A percentile compares a stretch with the other conserved stretches of the same genome.
Evolutionary conservation across 441 rosid species (phyloP).

Genomic region (Oxalis stricta): DNA sequence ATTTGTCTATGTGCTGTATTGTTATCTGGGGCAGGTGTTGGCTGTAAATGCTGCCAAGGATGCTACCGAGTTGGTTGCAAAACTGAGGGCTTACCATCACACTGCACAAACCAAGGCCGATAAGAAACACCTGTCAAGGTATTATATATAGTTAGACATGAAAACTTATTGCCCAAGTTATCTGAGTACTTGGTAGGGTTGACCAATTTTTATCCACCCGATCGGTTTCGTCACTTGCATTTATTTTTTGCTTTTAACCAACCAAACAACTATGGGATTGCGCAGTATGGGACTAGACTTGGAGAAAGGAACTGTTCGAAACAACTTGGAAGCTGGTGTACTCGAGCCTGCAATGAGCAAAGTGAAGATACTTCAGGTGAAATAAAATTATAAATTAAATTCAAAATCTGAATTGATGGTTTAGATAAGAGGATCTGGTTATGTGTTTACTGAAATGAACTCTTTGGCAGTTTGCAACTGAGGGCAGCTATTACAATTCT

Average conservation of each 20-base stretch:
- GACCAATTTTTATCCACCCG: too few relatives aligned
- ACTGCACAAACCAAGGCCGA: slow-evolving; percentile 95
- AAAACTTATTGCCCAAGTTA: too few relatives aligned
- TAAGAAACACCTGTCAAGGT: slow-evolving; percentile 87
- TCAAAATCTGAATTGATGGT: neutral
- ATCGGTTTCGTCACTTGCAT: too few relatives aligned
- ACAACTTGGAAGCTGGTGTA: slow-evolving; percentile 94
- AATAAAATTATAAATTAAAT: neutral
- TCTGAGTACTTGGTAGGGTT: too few relatives aligned
- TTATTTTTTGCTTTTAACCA: too few relatives aligned
- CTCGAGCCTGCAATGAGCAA: slow-evolving; percentile 99
- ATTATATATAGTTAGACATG: too few relatives aligned
- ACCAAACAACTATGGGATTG: neutral
- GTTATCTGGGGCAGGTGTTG: slow-evolving; percentile 49
- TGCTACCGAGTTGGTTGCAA: slow-evolving; percentile 90
- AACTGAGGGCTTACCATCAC: slow-evolving; percentile 89
- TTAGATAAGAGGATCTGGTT: neutral
- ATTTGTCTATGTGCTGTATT: neutral
- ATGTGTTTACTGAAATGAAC: neutral
- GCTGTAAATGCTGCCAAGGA: slow-evolving; percentile 97
- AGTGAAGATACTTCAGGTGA: slow-evolving; percentile 98
- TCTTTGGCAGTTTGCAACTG: slow-evolving; percentile 79
- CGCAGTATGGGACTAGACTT: slow-evolving; percentile 97
- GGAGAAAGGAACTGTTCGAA: slow-evolving; percentile 61
- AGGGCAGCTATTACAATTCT: slow-evolving; percentile 97